A percentile compares a stretch with the other conserved stretches of the same genome.
These are phyloP conservation scores for Deinandra increscens DNA, from an alignment of 129 eudicot species.

Conservation along the genomic window DNA sequence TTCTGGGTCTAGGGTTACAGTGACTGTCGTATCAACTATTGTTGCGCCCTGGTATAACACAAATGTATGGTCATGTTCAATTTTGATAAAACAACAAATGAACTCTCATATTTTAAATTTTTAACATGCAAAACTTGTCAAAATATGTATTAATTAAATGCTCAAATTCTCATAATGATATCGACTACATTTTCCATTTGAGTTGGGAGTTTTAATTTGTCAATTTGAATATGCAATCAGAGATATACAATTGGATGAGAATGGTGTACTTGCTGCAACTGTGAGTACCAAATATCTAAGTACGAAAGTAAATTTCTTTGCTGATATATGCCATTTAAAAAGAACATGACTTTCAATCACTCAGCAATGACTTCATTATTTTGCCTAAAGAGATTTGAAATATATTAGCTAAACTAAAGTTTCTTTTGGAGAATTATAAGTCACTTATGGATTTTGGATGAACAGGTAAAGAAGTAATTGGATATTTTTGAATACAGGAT, in stretches of 20 bases:
- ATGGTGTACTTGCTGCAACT: no score
- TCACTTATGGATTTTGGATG: no score
- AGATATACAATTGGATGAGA: neutral
- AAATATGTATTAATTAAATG: neutral
- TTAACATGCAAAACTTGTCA: neutral
- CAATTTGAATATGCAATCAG: neutral
- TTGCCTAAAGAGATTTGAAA: neutral
- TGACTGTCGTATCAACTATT: conserved; percentile 47
- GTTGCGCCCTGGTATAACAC: conserved; percentile 45
- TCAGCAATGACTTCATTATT: neutral
- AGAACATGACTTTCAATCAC: neutral
- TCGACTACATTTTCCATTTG: neutral
- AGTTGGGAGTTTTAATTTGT: conserved; percentile 5
- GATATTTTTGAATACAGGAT: neutral
- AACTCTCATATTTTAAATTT: neutral
- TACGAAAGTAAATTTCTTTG: conserved; percentile 3
- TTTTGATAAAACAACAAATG: neutral
- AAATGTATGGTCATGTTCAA: neutral
- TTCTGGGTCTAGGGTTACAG: conserved; percentile 47
- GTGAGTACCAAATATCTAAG: neutral
- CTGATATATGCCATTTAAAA: neutral
- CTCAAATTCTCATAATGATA: neutral
- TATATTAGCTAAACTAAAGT: neutral
- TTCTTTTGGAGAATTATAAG: neutral
- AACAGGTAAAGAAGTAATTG: neutral